These are phyloP conservation scores for Aquilaria yunnanensis DNA, from an alignment of 345 rosid genomes.

Conservation along the genomic window DNA sequence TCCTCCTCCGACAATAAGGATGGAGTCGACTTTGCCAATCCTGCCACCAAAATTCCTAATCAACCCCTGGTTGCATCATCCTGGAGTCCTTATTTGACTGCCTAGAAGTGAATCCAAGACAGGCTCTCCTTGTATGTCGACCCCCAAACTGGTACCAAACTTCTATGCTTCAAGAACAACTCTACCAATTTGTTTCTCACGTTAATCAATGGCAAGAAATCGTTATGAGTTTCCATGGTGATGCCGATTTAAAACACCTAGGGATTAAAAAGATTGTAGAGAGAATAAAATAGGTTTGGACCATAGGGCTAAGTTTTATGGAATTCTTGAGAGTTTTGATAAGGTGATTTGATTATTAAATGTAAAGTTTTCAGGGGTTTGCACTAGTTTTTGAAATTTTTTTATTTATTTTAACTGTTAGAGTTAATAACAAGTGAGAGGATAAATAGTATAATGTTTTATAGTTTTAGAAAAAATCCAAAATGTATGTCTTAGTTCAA, in stretches of 20 bases:
- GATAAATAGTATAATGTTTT: no score
- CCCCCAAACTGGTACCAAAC: slow-evolving; percentile 61
- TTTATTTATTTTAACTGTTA: no score
- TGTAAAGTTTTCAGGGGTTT: no score
- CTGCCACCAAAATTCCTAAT: slow-evolving; percentile 19
- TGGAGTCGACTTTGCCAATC: slow-evolving; percentile 11
- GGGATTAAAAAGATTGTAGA: slow-evolving; percentile 33
- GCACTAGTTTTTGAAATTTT: no score
- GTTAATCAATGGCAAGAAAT: slow-evolving; percentile 92
- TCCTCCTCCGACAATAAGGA: not conserved
- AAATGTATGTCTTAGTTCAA: no score
- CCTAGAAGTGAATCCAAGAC: slow-evolving; percentile 98
- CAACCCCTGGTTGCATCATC: slow-evolving; percentile 38
- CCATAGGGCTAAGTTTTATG: slow-evolving; percentile 90
- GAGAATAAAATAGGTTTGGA: slow-evolving; percentile 91
- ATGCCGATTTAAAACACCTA: slow-evolving; percentile 76
- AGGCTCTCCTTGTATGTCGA: slow-evolving; percentile 76
- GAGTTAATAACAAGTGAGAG: no score
- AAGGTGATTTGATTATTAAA: slow-evolving; percentile 31
- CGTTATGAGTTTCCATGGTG: slow-evolving; percentile 87
- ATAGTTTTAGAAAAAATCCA: no score
- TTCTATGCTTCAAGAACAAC: slow-evolving; percentile 87
- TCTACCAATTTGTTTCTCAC: slow-evolving; percentile 85
- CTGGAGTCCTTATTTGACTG: slow-evolving; percentile 90
- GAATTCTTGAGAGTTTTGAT: slow-evolving; percentile 93